Evolutionary conservation across 768 basidiomycete species (phyloP).

Genomic region (Solioccasus polychromus): DNA sequence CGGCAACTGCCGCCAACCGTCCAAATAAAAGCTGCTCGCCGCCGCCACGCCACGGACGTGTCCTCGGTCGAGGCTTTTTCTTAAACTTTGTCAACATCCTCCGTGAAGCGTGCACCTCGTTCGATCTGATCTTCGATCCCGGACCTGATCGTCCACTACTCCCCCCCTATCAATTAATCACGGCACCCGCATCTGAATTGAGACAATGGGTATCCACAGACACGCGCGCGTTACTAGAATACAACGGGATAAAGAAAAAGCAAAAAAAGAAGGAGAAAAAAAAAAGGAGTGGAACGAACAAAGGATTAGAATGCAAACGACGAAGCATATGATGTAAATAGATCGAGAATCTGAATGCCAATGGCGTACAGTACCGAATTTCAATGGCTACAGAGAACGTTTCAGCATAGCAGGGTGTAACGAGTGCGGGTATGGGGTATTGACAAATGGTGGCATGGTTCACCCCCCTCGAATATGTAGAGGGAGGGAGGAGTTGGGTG

Average conservation of each 20-base stretch:
- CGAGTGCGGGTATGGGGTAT: conserved; percentile 26
- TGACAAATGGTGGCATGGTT: conserved; percentile 5
- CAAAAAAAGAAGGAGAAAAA: conserved; percentile 12
- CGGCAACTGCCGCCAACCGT: not conserved
- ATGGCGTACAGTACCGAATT: conserved; percentile 27
- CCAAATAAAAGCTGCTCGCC: too few relatives aligned
- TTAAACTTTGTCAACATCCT: conserved; percentile 12
- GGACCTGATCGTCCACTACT: conserved; percentile 27
- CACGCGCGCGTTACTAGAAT: conserved; percentile 11
- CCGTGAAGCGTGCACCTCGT: conserved; percentile 24
- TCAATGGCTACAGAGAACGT: conserved; percentile 26
- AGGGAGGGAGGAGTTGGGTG: conserved; percentile 39
- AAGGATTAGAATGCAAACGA: conserved; percentile 4
- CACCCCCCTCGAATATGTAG: conserved; percentile 29
- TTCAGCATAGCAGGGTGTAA: conserved; percentile 29
- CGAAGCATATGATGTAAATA: conserved; percentile 7
- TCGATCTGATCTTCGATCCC: conserved; percentile 32
- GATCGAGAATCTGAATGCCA: conserved; percentile 1
- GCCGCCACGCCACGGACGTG: conserved; percentile 7
- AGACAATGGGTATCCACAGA: conserved; percentile 13
- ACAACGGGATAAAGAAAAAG: conserved; percentile 4
- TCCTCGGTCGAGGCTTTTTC: conserved; percentile 7
- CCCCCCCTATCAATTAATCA: conserved; percentile 22
- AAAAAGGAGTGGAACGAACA: too few relatives aligned
- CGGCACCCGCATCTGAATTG: too few relatives aligned